These are phyloP conservation scores for Tylopilus vinaceipallidus DNA, from an alignment of 768 basidiomycete genomes.

Conservation along the genomic window DNA sequence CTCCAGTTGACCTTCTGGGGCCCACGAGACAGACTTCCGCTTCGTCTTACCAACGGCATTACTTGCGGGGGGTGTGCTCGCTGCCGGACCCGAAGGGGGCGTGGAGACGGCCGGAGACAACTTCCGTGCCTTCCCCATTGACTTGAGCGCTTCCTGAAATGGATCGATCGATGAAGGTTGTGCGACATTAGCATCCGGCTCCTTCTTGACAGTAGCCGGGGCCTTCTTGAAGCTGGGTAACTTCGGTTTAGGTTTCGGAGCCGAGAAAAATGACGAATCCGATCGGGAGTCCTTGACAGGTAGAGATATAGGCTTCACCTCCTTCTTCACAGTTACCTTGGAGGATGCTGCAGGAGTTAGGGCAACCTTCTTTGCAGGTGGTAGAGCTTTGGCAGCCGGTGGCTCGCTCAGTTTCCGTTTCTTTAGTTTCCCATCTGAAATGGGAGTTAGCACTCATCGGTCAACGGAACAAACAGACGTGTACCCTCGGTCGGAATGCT, in stretches of 20 bases:
- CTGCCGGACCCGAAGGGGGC: conserved; percentile 43
- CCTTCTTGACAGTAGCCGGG: conserved; percentile 48
- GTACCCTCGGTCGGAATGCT: conserved; percentile 62
- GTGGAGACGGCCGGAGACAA: conserved; percentile 63
- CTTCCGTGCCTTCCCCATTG: conserved; percentile 61
- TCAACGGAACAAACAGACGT: conserved; percentile 43
- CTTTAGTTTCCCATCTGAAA: conserved; percentile 57
- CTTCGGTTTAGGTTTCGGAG: conserved; percentile 80
- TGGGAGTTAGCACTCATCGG: conserved; percentile 24
- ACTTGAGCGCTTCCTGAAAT: conserved; percentile 79
- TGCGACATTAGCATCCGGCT: conserved; percentile 57
- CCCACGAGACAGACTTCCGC: conserved; percentile 80
- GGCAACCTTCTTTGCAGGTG: conserved; percentile 67
- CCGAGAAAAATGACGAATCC: conserved; percentile 86
- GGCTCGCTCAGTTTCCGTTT: conserved; percentile 72
- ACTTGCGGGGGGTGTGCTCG: conserved; percentile 34
- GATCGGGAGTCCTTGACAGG: conserved; percentile 75
- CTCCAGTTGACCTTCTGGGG: conserved; percentile 70
- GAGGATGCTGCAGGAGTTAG: conserved; percentile 30
- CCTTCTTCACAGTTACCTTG: conserved; percentile 54
- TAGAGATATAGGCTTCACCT: conserved; percentile 36
- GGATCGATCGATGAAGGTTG: conserved; percentile 78
- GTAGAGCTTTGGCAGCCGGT: conserved; percentile 43
- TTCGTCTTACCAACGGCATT: conserved; percentile 50
- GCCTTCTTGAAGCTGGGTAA: conserved; percentile 87